Evolutionary conservation across 306 rosid species (phyloP).

Genomic region (Begonia loranthoides): DNA sequence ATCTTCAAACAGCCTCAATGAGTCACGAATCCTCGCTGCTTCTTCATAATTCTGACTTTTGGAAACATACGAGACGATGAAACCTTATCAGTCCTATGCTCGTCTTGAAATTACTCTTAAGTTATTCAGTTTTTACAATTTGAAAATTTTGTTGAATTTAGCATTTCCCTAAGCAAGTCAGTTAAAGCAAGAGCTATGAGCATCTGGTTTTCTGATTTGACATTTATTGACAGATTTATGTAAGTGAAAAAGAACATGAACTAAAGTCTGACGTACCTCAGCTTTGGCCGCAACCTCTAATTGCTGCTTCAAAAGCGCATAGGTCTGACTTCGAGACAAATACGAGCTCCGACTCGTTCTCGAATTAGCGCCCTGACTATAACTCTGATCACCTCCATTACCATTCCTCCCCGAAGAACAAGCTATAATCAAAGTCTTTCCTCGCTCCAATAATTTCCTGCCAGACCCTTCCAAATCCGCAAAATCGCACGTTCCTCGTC

Average conservation of each 20-base stretch:
- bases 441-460: constrained; percentile 8
- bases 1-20: constrained; percentile 59
- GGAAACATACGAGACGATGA: not conserved
- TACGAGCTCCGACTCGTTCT: constrained; percentile 31
- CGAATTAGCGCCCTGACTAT: constrained; percentile 21
- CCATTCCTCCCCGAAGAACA: constrained; percentile 35
- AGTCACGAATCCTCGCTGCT: constrained; percentile 90
- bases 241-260: not conserved
- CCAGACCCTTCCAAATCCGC: constrained; percentile 14
- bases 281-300: constrained; percentile 87
- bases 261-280: constrained; percentile 34
- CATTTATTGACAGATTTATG: too few species aligned
- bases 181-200: too few species aligned
- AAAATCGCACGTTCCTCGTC: constrained; percentile 17
- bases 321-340: constrained; percentile 59
- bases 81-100: too few species aligned
- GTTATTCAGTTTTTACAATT: not conserved
- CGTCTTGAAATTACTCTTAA: too few species aligned
- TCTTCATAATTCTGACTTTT: constrained; percentile 68
- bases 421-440: constrained; percentile 21
- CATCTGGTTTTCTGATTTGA: too few species aligned
- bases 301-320: constrained; percentile 72
- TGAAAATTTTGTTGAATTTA: not conserved
- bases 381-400: constrained; percentile 19
- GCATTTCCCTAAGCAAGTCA: not conserved